Base-by-base conservation (phyloP, 768 basidiomycete species). In the Ephemerocybe angulata region DNA sequence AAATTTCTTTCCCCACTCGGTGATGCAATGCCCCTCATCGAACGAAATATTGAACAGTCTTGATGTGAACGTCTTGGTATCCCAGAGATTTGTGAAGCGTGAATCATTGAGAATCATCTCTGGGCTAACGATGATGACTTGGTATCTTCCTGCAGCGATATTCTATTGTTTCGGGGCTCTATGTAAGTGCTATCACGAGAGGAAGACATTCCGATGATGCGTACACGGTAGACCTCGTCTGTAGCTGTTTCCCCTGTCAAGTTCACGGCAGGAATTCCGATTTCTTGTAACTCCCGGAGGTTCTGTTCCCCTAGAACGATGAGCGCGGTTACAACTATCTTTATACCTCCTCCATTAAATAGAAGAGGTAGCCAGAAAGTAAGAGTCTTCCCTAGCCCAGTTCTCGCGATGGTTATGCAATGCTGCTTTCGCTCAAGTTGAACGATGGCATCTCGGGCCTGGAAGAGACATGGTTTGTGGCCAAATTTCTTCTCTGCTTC, bases 21-120 rank as follows among this genome's bases (percentile, higher is more conserved):
- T 67, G 30, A 75, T 60, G 53, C 72, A 73, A 48, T 75, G 73
- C 0, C 56, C 72, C 50, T 75, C 68, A 52, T 75, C 72, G 37
- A 71, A 63, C 1, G 67, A 54, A 2, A 76, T 53, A 41, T 65
- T 63, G 41, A 73, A 59, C 1, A 74, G 52, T 11, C 54, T 27
- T 3, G 61, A 55, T 1, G 56, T 58, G 50, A 72, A 72, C 5
- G 44, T 5, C 24, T 13, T 6, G 13, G 5, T 47, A 13, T 25
- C 11, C 24, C 4, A 24, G 22, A 47, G 28, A 25, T 50, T 50
- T 12, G 11, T 27, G 31, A 30, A 50, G 6, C 24, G 5, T 15
- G 4, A 10, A 15, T 21, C 28, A 3, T 22, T 12, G 25, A 58
- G 49, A 3, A 64, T 38, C 5, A 56, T 53, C 50, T 63, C 62